A percentile compares a stretch with the other conserved stretches of the same genome.
Conservation (phyloP, 441 rosid genomes). For the Melastoma candidum region DNA sequence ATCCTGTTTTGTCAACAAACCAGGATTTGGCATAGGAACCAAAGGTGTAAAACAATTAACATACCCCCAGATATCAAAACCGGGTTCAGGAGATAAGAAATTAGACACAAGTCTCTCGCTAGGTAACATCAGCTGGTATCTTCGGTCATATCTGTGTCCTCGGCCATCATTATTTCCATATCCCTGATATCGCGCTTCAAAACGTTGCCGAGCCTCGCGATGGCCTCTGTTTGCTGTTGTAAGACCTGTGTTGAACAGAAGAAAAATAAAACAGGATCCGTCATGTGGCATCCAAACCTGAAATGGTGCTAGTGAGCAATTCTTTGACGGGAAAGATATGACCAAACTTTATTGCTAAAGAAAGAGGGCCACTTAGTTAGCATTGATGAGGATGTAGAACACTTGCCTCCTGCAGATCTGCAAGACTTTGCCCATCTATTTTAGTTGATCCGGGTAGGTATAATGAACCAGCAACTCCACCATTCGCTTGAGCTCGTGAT, state of each 20-base stretch:
- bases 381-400: not conserved
- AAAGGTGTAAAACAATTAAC: too few relatives aligned
- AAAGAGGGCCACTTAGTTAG: not conserved
- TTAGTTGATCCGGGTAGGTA: slow-evolving; percentile 93
- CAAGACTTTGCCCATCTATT: slow-evolving; percentile 89
- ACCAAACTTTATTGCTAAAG: not conserved
- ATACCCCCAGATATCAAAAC: too few relatives aligned
- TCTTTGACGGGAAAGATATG: not conserved
- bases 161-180: slow-evolving; percentile 81
- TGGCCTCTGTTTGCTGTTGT: slow-evolving; percentile 88
- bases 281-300: not conserved
- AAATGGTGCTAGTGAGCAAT: not conserved
- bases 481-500: slow-evolving; percentile 72
- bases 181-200: slow-evolving; percentile 78
- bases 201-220: slow-evolving; percentile 72
- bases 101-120: too few relatives aligned
- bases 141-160: slow-evolving; percentile 49
- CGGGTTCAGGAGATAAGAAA: too few relatives aligned
- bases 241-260: slow-evolving; percentile 39
- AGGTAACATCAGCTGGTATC: slow-evolving; percentile 22
- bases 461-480: slow-evolving; percentile 50
- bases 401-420: slow-evolving; percentile 95
- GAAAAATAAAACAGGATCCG: not conserved
- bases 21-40: too few relatives aligned
- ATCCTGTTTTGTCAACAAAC: too few relatives aligned